A percentile compares a stretch with the other conserved stretches of the same genome.
These are phyloP conservation scores for Aspergillus intermedius DNA, from an alignment of 2,329 filamentous ascomycete species.

Conservation along the genomic window DNA sequence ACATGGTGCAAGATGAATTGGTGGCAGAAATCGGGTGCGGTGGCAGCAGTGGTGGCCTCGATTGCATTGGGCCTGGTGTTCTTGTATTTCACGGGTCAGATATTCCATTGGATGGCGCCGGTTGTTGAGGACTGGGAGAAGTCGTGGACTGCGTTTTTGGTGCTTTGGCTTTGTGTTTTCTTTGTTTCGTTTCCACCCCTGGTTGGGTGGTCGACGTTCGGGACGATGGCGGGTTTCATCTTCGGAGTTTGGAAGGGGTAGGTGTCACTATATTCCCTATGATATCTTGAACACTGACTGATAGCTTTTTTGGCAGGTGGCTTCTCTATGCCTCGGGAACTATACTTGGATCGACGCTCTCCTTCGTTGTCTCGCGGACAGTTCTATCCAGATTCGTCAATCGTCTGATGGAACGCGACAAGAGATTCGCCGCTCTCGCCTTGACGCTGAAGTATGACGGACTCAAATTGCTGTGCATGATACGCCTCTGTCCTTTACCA, in stretches of 20 bases:
- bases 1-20: slow-evolving; percentile 39
- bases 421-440: slow-evolving; percentile 78
- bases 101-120: slow-evolving; percentile 70
- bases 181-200: slow-evolving; percentile 76
- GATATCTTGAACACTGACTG: slow-evolving; percentile 4
- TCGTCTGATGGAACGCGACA: slow-evolving; percentile 72
- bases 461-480: slow-evolving; percentile 79
- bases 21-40: slow-evolving; percentile 56
- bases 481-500: slow-evolving; percentile 84
- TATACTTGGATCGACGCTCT: slow-evolving; percentile 66
- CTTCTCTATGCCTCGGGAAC: slow-evolving; percentile 74
- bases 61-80: slow-evolving; percentile 59
- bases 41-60: slow-evolving; percentile 45
- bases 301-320: slow-evolving; percentile 56
- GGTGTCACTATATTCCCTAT: slow-evolving; percentile 26
- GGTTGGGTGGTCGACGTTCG: slow-evolving; percentile 76
- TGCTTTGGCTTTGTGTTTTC: slow-evolving; percentile 71
- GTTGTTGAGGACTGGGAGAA: slow-evolving; percentile 70
- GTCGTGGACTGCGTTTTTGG: slow-evolving; percentile 62
- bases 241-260: slow-evolving; percentile 67
- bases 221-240: slow-evolving; percentile 64
- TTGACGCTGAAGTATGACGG: slow-evolving; percentile 88
- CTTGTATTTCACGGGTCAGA: slow-evolving; percentile 68
- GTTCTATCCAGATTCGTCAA: slow-evolving; percentile 73
- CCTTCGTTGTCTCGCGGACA: slow-evolving; percentile 75